These are phyloP conservation scores for Cercophora samala DNA, from an alignment of 495 filamentous ascomycete species.

Conservation along the genomic window DNA sequence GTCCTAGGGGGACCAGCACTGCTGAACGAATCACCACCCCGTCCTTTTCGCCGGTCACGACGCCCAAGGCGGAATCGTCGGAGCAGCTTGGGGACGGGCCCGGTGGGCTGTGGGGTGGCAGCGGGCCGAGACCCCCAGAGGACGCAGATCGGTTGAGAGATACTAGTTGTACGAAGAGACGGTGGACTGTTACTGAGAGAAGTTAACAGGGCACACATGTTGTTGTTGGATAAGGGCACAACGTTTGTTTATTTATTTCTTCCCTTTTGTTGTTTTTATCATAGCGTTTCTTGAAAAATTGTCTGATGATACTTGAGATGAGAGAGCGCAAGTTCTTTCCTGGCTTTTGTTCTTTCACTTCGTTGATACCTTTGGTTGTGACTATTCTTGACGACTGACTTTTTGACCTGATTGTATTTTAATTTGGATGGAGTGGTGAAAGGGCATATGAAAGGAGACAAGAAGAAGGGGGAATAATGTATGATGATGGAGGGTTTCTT, in stretches of 20 bases:
- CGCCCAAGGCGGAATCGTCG: slow-evolving; percentile 13
- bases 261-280: neutral
- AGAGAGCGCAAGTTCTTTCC: too few species aligned
- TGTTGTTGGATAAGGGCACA: neutral
- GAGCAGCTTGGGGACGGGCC: slow-evolving; percentile 25
- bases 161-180: slow-evolving; percentile 38
- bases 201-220: neutral
- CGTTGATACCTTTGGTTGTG: neutral
- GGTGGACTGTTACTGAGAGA: slow-evolving; percentile 47
- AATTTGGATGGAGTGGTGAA: neutral
- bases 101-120: slow-evolving; percentile 39
- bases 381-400: neutral
- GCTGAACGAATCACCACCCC: neutral
- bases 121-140: slow-evolving; percentile 30
- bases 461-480: neutral
- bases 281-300: neutral
- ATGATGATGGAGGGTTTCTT: neutral
- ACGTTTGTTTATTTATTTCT: neutral
- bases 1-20: neutral
- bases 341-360: neutral
- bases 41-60: slow-evolving; percentile 1
- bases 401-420: neutral
- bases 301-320: neutral
- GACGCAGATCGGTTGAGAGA: slow-evolving; percentile 40
- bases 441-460: neutral